Evolutionary conservation across 106 monocot species (phyloP).

Genomic region (Dendrobium catenatum): DNA sequence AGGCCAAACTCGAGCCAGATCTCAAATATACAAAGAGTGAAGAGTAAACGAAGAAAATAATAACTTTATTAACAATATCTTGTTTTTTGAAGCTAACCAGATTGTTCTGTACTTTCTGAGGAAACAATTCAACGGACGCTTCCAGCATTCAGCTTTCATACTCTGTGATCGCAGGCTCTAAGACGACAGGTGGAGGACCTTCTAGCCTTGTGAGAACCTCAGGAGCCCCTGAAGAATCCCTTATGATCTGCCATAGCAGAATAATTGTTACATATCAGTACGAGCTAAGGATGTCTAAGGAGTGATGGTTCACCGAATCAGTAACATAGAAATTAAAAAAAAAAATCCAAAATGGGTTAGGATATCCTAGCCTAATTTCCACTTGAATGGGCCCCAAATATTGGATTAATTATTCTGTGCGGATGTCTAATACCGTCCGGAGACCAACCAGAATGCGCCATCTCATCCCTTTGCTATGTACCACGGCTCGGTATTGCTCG

Average conservation of each 20-base stretch:
- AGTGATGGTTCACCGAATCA: neutral
- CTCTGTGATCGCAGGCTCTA: conserved; percentile 35
- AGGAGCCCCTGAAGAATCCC: conserved; percentile 71
- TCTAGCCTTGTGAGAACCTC: conserved; percentile 81
- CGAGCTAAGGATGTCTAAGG: neutral
- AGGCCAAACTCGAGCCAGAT: no score
- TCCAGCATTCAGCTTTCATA: conserved; percentile 45
- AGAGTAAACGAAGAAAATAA: no score
- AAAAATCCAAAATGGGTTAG: neutral
- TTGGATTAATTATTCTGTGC: no score
- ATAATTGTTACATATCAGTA: neutral
- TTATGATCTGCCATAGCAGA: conserved; percentile 47
- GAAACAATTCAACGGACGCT: neutral
- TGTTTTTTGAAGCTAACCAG: neutral
- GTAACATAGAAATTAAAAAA: neutral
- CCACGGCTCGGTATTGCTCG: no score
- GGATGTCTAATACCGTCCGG: no score
- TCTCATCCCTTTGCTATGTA: no score
- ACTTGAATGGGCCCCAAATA: no score
- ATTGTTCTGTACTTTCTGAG: neutral
- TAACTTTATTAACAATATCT: neutral
- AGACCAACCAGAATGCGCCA: no score
- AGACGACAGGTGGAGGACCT: conserved; percentile 14
- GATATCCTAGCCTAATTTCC: no score
- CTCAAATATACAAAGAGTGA: no score